Conservation (phyloP, 176 grass and related monocot genomes). For the Coix lacrymajobi region DNA sequence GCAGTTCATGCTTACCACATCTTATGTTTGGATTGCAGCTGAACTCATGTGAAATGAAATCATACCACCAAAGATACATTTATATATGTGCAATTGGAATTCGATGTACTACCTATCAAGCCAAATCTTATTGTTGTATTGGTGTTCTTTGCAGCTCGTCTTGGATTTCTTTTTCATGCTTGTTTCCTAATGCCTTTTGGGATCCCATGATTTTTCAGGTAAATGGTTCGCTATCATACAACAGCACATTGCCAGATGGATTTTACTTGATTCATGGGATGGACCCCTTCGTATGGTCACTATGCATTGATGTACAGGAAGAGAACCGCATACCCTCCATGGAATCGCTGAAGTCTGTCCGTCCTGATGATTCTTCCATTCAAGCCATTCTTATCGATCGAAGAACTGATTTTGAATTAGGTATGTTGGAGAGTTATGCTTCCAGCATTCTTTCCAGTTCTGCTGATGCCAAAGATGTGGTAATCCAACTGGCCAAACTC, state of each 20-base stretch:
- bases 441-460: conserved; percentile 52
- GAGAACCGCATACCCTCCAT: conserved; percentile 74
- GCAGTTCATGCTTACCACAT: not conserved
- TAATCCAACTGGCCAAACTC: conserved; percentile 76
- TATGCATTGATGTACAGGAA: conserved; percentile 80
- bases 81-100: not conserved
- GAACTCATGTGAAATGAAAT: not conserved
- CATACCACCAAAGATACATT: not conserved
- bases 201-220: too few species aligned
- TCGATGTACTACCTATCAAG: not conserved
- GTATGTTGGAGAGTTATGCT: conserved; percentile 52
- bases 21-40: not conserved
- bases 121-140: not conserved
- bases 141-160: not conserved
- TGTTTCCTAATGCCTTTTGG: not conserved
- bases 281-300: conserved; percentile 91
- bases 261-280: conserved; percentile 96
- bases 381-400: conserved; percentile 70
- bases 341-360: conserved; percentile 59
- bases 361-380: conserved; percentile 58
- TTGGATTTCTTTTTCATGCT: not conserved
- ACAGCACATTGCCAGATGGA: conserved; percentile 70
- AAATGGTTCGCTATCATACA: conserved; percentile 84
- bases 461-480: conserved; percentile 57
- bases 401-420: conserved; percentile 62